phyloP scores from a whole-genome alignment of 2,329 filamentous ascomycete genomes.

The Aureobasidium sp. region DNA sequence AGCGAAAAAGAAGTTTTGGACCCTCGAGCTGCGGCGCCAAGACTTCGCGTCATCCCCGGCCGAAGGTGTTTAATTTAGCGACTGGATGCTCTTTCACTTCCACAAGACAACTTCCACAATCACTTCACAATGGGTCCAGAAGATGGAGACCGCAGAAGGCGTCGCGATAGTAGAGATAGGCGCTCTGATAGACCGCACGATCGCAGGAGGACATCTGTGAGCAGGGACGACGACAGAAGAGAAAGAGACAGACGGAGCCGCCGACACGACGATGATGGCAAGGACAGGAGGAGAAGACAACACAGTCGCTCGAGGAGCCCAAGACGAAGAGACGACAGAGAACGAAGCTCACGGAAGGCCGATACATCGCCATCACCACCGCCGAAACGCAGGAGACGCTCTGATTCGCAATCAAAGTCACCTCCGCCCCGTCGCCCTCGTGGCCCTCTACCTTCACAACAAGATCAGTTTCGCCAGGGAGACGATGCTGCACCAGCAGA shows the following conservation, averaged over 20 bases:
- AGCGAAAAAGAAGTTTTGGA: conserved; percentile 4
- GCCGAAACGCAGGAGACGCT: conserved; percentile 12
- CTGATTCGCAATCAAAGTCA: conserved; percentile 30
- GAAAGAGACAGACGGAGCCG: conserved; percentile 4
- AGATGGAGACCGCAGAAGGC: background rate
- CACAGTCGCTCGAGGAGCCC: conserved; percentile 10
- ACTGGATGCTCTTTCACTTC: background rate
- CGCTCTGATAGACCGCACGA: background rate
- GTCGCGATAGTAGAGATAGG: background rate
- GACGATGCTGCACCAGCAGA: conserved; percentile 24
- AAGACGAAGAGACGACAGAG: background rate
- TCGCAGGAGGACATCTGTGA: conserved; percentile 1
- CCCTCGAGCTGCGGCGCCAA: conserved; percentile 12
- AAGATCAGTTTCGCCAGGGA: conserved; percentile 32
- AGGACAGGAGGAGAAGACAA: conserved; percentile 6
- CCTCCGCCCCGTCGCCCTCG: conserved; percentile 34
- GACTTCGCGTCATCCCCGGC: background rate
- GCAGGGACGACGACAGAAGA: conserved; percentile 8
- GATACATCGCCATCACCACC: conserved; percentile 1
- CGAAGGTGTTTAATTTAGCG: background rate
- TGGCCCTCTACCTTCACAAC: conserved; percentile 39
- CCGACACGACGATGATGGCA: background rate
- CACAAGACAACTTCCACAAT: background rate
- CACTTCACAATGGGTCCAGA: conserved; percentile 2
- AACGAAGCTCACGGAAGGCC: conserved; percentile 4